Evolutionary conservation across 1,139 yeast species (phyloP).

Genomic region (Scheffersomyces stambukii): DNA sequence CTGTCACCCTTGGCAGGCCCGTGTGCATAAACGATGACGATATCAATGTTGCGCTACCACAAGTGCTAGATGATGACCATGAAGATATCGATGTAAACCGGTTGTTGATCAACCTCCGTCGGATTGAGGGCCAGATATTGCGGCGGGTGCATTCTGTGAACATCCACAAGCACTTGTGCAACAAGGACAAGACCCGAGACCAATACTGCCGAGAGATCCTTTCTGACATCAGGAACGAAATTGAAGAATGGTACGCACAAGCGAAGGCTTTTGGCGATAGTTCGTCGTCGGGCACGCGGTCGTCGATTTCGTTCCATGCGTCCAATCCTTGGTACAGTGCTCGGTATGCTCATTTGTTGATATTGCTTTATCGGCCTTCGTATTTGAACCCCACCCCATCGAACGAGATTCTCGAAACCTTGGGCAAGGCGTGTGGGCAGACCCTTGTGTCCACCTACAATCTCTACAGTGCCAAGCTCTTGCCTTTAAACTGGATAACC

Average conservation of each 20-base stretch:
- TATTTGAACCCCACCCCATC: conserved; percentile 41
- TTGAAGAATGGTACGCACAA: conserved; percentile 33
- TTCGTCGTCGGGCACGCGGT: conserved; percentile 4
- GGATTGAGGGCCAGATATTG: conserved; percentile 39
- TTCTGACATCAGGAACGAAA: conserved; percentile 26
- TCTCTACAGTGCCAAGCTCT: conserved; percentile 34
- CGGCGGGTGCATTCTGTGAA: conserved; percentile 37
- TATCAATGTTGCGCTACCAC: conserved; percentile 40
- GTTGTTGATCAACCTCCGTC: conserved; percentile 34
- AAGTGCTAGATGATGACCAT: conserved; percentile 26
- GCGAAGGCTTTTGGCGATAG: conserved; percentile 18
- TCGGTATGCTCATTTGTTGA: conserved; percentile 41
- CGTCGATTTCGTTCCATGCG: conserved; percentile 29
- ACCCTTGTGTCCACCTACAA: conserved; percentile 38
- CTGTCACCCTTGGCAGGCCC: conserved; percentile 41
- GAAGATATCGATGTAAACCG: conserved; percentile 34
- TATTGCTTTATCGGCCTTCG: conserved; percentile 44
- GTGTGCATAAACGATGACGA: conserved; percentile 44
- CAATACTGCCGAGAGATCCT: conserved; percentile 25
- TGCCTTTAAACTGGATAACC: conserved; percentile 49
- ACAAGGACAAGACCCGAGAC: conserved; percentile 6
- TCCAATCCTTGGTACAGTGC: conserved; percentile 44
- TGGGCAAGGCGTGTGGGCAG: conserved; percentile 38
- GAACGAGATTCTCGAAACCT: conserved; percentile 24
- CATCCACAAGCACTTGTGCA: conserved; percentile 5